Evolutionary conservation across 148 eudicot species (phyloP).

Genomic region (Pouteria glomerata): DNA sequence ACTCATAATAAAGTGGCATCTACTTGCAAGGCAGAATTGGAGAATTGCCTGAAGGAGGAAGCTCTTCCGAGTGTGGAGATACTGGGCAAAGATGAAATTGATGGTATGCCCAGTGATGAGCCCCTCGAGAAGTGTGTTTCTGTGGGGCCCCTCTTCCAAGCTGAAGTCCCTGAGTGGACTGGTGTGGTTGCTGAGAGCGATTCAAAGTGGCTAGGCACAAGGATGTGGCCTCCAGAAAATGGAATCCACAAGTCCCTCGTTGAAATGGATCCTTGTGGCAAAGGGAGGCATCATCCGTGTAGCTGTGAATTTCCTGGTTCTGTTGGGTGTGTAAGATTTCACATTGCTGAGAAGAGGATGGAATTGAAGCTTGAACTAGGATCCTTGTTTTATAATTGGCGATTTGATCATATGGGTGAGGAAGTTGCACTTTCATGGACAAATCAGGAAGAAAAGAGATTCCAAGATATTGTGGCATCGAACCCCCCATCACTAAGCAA

Average conservation of each 20-base stretch:
- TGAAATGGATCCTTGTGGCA: conserved; percentile 20
- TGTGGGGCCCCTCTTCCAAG: conserved; percentile 66
- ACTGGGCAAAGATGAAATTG: conserved; percentile 12
- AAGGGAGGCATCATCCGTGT: conserved; percentile 44
- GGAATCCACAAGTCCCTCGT: conserved; percentile 1
- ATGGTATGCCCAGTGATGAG: conserved; percentile 13
- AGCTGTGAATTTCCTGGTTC: conserved; percentile 51
- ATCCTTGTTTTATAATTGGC: conserved; percentile 52
- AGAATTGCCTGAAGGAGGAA: conserved; percentile 15
- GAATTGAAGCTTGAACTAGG: conserved; percentile 61
- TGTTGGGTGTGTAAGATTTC: conserved; percentile 65
- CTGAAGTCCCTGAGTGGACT: conserved; percentile 62
- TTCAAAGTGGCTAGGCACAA: conserved; percentile 80
- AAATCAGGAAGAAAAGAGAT: conserved; percentile 55
- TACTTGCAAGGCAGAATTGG: conserved; percentile 13
- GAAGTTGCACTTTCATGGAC: conserved; percentile 86
- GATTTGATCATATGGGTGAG: conserved; percentile 77
- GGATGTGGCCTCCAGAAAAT: conserved; percentile 53
- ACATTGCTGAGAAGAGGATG: conserved; percentile 63
- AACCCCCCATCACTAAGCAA: conserved; percentile 23
- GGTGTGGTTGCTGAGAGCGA: conserved; percentile 47
- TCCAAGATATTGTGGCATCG: conserved; percentile 39
- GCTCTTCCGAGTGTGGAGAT: conserved; percentile 18
- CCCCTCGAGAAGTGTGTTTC: conserved; percentile 30
- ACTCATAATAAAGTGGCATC: conserved; percentile 12